Base-by-base conservation (phyloP, 176 grass and related monocot genomes). In the Tillandsia leiboldiana region DNA sequence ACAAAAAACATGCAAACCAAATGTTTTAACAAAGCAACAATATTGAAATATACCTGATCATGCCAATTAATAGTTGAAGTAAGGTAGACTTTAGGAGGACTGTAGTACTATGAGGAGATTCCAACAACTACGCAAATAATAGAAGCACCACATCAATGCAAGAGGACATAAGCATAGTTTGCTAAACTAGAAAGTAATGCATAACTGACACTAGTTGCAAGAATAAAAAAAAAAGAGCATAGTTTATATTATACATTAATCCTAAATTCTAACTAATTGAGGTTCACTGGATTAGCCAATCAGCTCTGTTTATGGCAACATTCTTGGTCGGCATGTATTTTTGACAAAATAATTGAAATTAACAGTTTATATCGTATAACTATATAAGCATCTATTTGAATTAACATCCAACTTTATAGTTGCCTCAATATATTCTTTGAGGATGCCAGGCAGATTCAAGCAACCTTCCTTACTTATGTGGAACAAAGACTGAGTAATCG, bases 41-140 rank as follows among this genome's bases (percentile, higher is more conserved):
- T 72, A 72, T 26, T 68, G 29, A 76, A 9, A 56, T 64, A 15
- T 87, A 96, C 89, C 91, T 90, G 82, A 96, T 90, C 70, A 87
- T 72, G 82, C 85, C 77, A 72, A 73, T 83, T 73, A 96, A 87
- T 28, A 85, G 82, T 82, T 96, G 83, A 80, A 96, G 59, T 69
- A 92, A 85, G 66, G 80, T 92, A 51, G 77, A 83, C 74, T 84
- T 92, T 58, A 85, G 47, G 50, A 92, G 67, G 50, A 97, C 88
- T 50, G 66, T 84, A 64, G 85, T 76, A 80, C 85, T 91, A 79
- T 92, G 54, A 29, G 94, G 83, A 80, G 87, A 91, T 77, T 90
- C 77, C 18, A 87, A 84, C 9, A 97, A 79, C 94, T 97, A 77
- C 69, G n/a, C 33, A 59, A 22, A 59, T 9, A 20, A n/a, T 9